Conservation (phyloP, 2,329 filamentous ascomycete genomes). For the Aspergillus brasiliensis region DNA sequence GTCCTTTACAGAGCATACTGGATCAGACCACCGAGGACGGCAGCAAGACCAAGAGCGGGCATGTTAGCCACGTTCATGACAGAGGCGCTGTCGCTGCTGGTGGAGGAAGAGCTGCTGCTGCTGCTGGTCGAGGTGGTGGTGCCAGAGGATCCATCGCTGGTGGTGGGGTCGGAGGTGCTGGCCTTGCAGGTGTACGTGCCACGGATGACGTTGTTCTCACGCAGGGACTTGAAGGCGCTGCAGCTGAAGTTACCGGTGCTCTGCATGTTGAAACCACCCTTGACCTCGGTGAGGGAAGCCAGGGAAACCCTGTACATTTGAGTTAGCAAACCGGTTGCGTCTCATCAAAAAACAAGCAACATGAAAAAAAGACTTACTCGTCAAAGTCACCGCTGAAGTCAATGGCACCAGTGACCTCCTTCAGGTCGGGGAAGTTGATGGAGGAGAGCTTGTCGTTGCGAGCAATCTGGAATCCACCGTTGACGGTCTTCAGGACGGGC, state of each 20-base stretch:
- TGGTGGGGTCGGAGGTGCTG: conserved; percentile 38
- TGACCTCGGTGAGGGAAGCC: conserved; percentile 66
- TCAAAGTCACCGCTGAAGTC: conserved; percentile 83
- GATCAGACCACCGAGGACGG: conserved; percentile 48
- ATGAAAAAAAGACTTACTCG: conserved; percentile 62
- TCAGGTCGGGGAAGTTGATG: conserved; percentile 69
- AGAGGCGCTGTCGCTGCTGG: conserved; percentile 41
- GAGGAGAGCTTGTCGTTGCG: conserved; percentile 78
- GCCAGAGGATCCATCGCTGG: conserved; percentile 36
- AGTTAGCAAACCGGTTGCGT: conserved; percentile 35
- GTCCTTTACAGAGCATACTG: conserved; percentile 50
- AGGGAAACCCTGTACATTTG: conserved; percentile 64
- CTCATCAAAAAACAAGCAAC: neutral
- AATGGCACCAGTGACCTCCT: conserved; percentile 75
- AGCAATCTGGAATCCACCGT: conserved; percentile 79
- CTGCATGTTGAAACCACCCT: conserved; percentile 70
- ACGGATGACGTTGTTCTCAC: conserved; percentile 46
- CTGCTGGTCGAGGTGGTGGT: conserved; percentile 31
- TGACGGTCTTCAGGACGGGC: conserved; percentile 66
- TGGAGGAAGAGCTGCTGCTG: conserved; percentile 28
- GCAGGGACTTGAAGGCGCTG: conserved; percentile 54
- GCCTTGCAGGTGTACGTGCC: conserved; percentile 51
- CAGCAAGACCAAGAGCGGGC: conserved; percentile 45
- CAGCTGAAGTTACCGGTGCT: conserved; percentile 67
- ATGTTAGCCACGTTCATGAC: conserved; percentile 38